Conservation (phyloP, 768 basidiomycete species). For the Suillus alpinus region DNA sequence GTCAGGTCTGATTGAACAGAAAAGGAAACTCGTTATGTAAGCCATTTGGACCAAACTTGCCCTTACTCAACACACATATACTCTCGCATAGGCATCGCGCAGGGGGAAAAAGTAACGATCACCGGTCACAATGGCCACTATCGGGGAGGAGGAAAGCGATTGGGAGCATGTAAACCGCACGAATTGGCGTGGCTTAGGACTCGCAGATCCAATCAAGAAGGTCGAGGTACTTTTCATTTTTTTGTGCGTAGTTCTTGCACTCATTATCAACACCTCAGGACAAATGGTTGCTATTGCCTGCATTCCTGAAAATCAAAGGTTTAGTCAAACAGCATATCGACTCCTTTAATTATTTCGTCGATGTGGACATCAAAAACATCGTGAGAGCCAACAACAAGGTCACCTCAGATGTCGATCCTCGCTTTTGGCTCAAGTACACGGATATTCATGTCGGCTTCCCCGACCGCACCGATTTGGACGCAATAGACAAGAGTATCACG, state of each 20-base stretch:
- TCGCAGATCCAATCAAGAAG: constrained; percentile 88
- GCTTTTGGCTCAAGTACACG: constrained; percentile 94
- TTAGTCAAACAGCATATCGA: constrained; percentile 99
- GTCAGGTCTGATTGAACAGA: too few species aligned
- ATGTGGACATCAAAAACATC: constrained; percentile 96
- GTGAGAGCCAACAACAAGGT: constrained; percentile 91
- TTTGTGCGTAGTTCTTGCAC: constrained; percentile 1
- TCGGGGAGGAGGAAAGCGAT: constrained; percentile 37
- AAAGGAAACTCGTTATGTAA: too few species aligned
- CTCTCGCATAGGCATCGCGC: not conserved
- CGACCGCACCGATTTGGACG: constrained; percentile 79
- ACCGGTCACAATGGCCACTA: not conserved
- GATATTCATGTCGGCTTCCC: constrained; percentile 94
- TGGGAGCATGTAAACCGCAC: constrained; percentile 58
- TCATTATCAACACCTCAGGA: constrained; percentile 52
- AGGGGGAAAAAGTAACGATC: not conserved
- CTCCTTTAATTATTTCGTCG: constrained; percentile 98
- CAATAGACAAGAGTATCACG: constrained; percentile 79
- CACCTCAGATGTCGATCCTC: constrained; percentile 94
- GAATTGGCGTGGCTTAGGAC: constrained; percentile 73
- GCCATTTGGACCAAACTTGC: too few species aligned
- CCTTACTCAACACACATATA: not conserved
- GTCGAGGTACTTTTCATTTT: constrained; percentile 67
- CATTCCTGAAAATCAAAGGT: constrained; percentile 96
- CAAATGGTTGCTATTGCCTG: constrained; percentile 97